phyloP scores from a whole-genome alignment of 257 asterid species.

The Rehmannia glutinosa region DNA sequence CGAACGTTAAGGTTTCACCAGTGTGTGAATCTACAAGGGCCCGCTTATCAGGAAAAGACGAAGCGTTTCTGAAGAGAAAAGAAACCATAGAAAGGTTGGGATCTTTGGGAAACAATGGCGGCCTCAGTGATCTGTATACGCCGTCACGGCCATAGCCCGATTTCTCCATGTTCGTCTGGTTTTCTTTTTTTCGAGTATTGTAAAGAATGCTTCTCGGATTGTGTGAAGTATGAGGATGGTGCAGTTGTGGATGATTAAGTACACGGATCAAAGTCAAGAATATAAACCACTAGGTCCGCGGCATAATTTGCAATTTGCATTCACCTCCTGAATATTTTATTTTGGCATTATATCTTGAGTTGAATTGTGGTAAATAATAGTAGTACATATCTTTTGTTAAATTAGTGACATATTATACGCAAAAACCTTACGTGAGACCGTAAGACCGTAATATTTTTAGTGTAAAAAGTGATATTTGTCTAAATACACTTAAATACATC shows the following conservation, averaged over 20 bases:
- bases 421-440: no score
- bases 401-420: no score
- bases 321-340: no score
- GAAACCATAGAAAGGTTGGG: slow-evolving; percentile 58
- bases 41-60: slow-evolving; percentile 57
- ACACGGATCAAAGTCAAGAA: background rate
- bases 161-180: slow-evolving; percentile 55
- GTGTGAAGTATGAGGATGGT: background rate
- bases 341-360: no score
- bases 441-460: no score
- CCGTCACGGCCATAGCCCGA: slow-evolving; percentile 96
- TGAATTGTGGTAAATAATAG: no score
- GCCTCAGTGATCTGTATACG: slow-evolving; percentile 67
- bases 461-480: no score
- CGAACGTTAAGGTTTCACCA: slow-evolving; percentile 44
- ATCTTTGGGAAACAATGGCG: slow-evolving; percentile 40
- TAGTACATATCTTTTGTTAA: no score
- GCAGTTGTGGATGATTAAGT: background rate
- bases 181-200: no score
- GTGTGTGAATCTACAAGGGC: slow-evolving; percentile 57
- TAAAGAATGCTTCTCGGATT: background rate
- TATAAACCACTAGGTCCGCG: no score
- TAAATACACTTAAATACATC: no score
- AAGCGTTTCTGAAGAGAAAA: slow-evolving; percentile 67
- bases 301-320: no score